phyloP scores from a whole-genome alignment of 257 asterid genomes.

The Gynochthodes officinalis region DNA sequence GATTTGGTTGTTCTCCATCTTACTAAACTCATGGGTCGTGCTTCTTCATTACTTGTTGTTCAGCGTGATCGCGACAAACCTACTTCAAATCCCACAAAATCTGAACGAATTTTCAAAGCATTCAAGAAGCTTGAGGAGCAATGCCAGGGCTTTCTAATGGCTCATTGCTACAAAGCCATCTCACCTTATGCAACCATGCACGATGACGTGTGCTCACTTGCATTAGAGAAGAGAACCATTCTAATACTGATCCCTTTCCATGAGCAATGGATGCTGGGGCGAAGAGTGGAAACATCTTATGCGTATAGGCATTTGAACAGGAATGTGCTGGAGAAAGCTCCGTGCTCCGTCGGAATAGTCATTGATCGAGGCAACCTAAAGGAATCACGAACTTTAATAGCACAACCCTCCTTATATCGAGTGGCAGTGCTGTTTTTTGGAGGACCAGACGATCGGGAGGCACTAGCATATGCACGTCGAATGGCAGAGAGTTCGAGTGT shows the following conservation, averaged over 20 bases:
- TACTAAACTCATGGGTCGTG: constrained; percentile 48
- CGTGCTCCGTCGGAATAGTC: constrained; percentile 63
- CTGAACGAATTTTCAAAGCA: constrained; percentile 47
- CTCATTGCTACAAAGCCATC: constrained; percentile 49
- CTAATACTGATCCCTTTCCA: constrained; percentile 46
- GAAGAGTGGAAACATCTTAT: constrained; percentile 32
- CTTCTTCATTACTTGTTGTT: constrained; percentile 50
- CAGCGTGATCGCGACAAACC: constrained; percentile 34
- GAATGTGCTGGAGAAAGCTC: constrained; percentile 49
- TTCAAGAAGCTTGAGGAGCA: constrained; percentile 43
- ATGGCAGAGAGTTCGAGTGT: constrained; percentile 38
- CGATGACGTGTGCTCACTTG: constrained; percentile 48
- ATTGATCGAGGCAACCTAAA: constrained; percentile 35
- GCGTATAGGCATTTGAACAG: constrained; percentile 45
- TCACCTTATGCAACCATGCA: constrained; percentile 61
- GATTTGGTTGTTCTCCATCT: constrained; percentile 55
- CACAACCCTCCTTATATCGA: constrained; percentile 26
- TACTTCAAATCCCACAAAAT: constrained; percentile 28
- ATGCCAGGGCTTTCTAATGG: constrained; percentile 23
- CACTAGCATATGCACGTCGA: constrained; percentile 49
- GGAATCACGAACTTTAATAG: constrained; percentile 20
- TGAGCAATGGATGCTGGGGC: constrained; percentile 31
- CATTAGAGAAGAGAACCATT: constrained; percentile 46
- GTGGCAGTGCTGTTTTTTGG: constrained; percentile 54
- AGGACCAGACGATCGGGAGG: constrained; percentile 66